Conservation (phyloP, 2,329 filamentous ascomycete genomes). For the Alternaria arbusti region DNA sequence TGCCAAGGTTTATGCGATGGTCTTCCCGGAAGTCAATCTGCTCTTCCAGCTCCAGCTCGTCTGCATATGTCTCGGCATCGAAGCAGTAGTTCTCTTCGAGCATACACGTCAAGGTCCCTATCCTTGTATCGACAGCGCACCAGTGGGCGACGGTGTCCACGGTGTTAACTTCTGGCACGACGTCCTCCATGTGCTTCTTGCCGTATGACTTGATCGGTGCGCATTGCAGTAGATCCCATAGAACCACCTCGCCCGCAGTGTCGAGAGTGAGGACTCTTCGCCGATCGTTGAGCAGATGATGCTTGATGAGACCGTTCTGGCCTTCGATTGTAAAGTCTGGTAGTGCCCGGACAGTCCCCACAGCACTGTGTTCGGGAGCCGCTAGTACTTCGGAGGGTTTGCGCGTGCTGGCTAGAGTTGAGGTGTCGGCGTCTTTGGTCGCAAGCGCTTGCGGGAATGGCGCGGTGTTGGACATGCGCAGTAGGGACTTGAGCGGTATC, state of each 20-base stretch:
- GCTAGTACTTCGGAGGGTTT: slow-evolving; percentile 65
- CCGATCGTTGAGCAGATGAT: slow-evolving; percentile 88
- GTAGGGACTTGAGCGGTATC: slow-evolving; percentile 77
- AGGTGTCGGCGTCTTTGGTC: slow-evolving; percentile 62
- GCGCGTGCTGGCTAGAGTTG: slow-evolving; percentile 58
- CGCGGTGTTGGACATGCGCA: slow-evolving; percentile 85
- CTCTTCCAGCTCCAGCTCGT: slow-evolving; percentile 78
- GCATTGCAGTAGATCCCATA: slow-evolving; percentile 95
- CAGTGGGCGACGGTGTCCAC: slow-evolving; percentile 89
- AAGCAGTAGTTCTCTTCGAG: slow-evolving; percentile 96
- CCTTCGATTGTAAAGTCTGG: slow-evolving; percentile 76
- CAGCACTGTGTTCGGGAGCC: slow-evolving; percentile 41
- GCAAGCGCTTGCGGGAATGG: slow-evolving; percentile 68
- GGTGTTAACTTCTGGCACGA: slow-evolving; percentile 85
- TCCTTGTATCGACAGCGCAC: slow-evolving; percentile 94
- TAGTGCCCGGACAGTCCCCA: slow-evolving; percentile 49
- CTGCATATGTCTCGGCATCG: slow-evolving; percentile 95
- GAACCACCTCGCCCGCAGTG: slow-evolving; percentile 89
- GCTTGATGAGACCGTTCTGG: slow-evolving; percentile 93
- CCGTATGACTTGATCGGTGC: slow-evolving; percentile 89
- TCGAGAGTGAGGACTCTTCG: slow-evolving; percentile 89
- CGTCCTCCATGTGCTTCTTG: slow-evolving; percentile 91
- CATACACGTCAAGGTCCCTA: slow-evolving; percentile 87
- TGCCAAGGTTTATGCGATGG: slow-evolving; percentile 94
- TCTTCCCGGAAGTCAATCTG: slow-evolving; percentile 87